Conservation (phyloP, 2,329 filamentous ascomycete genomes). For the Neoarthrinium moseri region DNA sequence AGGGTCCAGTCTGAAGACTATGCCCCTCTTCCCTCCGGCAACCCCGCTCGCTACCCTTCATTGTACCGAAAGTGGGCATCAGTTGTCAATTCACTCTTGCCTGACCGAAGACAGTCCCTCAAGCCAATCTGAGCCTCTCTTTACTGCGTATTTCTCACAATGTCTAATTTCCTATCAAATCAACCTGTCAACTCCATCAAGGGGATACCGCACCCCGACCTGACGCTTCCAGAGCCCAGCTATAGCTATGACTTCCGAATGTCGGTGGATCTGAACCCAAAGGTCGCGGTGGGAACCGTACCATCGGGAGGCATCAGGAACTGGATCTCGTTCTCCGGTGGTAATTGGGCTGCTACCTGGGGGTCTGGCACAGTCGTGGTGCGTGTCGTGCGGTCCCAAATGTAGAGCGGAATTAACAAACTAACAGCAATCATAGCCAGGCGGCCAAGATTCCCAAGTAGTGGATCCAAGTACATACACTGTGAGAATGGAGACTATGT, state of each 20-base stretch:
- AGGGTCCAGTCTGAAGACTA: too few relatives aligned
- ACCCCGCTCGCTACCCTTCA: too few relatives aligned
- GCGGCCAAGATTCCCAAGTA: conserved; percentile 35
- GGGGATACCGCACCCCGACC: conserved; percentile 32
- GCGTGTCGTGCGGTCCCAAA: conserved; percentile 12
- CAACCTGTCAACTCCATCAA: too few relatives aligned
- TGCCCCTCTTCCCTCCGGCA: too few relatives aligned
- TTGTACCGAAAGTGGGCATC: too few relatives aligned
- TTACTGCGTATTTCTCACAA: too few relatives aligned
- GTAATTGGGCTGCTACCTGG: conserved; percentile 47
- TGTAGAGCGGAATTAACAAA: neutral
- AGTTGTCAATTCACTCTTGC: too few relatives aligned
- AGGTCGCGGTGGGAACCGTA: conserved; percentile 40
- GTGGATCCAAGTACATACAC: conserved; percentile 25
- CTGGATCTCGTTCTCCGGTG: conserved; percentile 47
- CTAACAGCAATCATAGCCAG: conserved; percentile 17
- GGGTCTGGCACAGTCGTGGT: conserved; percentile 43
- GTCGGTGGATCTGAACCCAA: conserved; percentile 42
- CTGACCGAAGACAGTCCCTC: too few relatives aligned
- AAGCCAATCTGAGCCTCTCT: too few relatives aligned
- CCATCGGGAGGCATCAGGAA: conserved; percentile 40
- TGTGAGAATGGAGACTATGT: conserved; percentile 43
- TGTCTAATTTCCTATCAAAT: too few relatives aligned
- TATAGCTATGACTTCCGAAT: conserved; percentile 51
- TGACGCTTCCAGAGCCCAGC: conserved; percentile 43